Conservation (phyloP, 768 basidiomycete genomes). For the Lenzites betulinus region DNA sequence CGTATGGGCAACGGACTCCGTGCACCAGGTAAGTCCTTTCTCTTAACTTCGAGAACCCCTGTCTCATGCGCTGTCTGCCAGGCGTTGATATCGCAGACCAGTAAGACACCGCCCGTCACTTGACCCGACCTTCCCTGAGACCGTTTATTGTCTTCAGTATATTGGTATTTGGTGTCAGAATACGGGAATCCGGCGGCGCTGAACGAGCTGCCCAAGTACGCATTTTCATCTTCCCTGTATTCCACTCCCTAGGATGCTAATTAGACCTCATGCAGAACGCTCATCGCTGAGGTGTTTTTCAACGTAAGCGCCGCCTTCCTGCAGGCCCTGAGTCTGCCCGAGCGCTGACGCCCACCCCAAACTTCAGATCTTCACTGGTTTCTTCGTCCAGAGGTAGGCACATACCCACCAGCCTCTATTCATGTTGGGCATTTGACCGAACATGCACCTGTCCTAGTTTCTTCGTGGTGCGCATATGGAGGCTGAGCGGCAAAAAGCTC, state of each 20-base stretch:
- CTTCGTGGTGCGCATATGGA: constrained; percentile 26
- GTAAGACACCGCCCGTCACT: constrained; percentile 5
- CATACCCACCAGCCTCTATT: no score
- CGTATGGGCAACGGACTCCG: constrained; percentile 24
- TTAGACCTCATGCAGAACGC: constrained; percentile 32
- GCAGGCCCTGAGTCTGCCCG: no score
- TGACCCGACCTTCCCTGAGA: background rate
- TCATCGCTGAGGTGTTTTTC: constrained; percentile 49
- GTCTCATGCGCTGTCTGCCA: constrained; percentile 11
- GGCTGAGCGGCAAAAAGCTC: constrained; percentile 48
- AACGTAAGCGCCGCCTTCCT: constrained; percentile 39
- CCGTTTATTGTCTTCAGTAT: constrained; percentile 40
- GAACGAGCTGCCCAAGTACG: constrained; percentile 49
- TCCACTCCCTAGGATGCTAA: background rate
- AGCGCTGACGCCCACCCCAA: background rate
- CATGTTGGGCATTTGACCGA: no score
- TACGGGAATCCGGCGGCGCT: constrained; percentile 46
- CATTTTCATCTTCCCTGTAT: no score
- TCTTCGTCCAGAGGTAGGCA: constrained; percentile 54
- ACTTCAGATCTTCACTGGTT: constrained; percentile 50
- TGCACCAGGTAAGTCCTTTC: constrained; percentile 22
- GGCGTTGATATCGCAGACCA: constrained; percentile 27
- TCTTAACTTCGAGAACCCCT: background rate
- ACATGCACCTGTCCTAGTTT: background rate
- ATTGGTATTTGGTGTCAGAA: constrained; percentile 54